Evolutionary conservation across 441 rosid genomes (phyloP), one percentile per base, ranked within the genome.

Genomic region (Sinapis alba): DNA sequence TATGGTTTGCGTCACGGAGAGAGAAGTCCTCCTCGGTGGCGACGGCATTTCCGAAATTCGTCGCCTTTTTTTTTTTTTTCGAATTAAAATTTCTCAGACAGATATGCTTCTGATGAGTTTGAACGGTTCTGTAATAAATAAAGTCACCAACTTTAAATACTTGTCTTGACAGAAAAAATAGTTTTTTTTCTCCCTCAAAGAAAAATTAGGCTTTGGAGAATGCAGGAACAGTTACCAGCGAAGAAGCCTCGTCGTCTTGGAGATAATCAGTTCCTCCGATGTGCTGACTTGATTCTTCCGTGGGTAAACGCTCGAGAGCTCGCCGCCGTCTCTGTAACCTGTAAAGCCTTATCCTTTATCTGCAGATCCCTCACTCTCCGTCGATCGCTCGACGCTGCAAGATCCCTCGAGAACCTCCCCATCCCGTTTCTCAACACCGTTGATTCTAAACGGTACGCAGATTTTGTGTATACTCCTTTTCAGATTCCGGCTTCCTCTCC

Each of bases 1-100:
- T 11, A 92, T 79, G 16, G 97, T 92, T 76, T 90, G 88, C 13
- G 97, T 94, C 0, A 92, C 84, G 23, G 95, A 92, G 32, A 86
- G 88, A 67, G 97, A 94, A 15, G 89, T 82, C 10, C 90, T 86
- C 3, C 26, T 93, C 12, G 96, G 83, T 19, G 89, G 90, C 12
- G 86, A 79, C 16, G 83, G 83, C 86, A 81, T 81, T 18, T 38
- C 41, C 34, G 61, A 68, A 15, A 41, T 61, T 51, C 59, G 10
- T 50, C 54, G 11, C 20, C 53, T 5, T 66, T 43, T n/a, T 57
- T 50, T 20, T 53, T 54, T 23, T 23, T 10, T 8, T 2, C 1
- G 6, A 59, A 59, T 2, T 2, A 11, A 36, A 36, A 36, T 11
- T 28, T 60, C 65, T 61, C 26, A 10, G 65, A 61, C 45, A n/a